A percentile compares a stretch with the other conserved stretches of the same genome.
Evolutionary conservation across 2,329 filamentous ascomycete genomes (phyloP).

Genomic region (Diaporthe vaccinii): DNA sequence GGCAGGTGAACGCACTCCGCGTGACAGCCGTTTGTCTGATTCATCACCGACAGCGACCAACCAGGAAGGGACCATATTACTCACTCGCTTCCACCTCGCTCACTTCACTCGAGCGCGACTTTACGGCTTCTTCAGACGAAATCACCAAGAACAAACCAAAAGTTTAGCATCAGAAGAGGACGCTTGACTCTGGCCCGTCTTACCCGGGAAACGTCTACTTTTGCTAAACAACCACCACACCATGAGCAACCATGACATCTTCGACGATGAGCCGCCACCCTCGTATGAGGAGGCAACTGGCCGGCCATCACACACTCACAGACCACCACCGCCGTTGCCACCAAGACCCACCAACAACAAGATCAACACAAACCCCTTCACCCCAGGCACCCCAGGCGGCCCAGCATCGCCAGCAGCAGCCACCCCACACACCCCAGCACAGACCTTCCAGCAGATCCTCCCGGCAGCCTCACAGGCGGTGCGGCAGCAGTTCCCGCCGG

Average conservation of each 20-base stretch:
- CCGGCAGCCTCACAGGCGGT: constrained; percentile 12
- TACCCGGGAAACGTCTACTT: not conserved
- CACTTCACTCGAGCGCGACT: not conserved
- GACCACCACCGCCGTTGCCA: constrained; percentile 19
- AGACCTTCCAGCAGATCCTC: constrained; percentile 36
- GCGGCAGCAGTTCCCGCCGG: constrained; percentile 50
- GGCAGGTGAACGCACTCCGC: constrained; percentile 2
- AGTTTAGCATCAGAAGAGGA: not conserved
- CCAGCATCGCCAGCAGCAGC: not conserved
- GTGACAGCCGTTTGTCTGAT: not conserved
- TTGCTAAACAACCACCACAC: not conserved
- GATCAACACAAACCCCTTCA: not conserved
- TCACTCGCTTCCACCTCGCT: not conserved
- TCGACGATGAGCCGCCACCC: constrained; percentile 35
- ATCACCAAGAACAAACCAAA: not conserved
- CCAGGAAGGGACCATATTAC: no score
- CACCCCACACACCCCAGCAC: constrained; percentile 27
- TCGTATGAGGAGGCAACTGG: constrained; percentile 37
- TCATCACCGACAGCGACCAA: not conserved
- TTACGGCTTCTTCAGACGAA: not conserved
- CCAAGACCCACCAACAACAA: constrained; percentile 3
- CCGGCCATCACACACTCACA: constrained; percentile 12
- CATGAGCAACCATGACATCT: constrained; percentile 25
- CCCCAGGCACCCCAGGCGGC: constrained; percentile 1
- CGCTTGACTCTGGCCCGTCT: not conserved